Conservation (phyloP, 129 eudicot species). For the sunflower (Helianthus annuus) region DNA sequence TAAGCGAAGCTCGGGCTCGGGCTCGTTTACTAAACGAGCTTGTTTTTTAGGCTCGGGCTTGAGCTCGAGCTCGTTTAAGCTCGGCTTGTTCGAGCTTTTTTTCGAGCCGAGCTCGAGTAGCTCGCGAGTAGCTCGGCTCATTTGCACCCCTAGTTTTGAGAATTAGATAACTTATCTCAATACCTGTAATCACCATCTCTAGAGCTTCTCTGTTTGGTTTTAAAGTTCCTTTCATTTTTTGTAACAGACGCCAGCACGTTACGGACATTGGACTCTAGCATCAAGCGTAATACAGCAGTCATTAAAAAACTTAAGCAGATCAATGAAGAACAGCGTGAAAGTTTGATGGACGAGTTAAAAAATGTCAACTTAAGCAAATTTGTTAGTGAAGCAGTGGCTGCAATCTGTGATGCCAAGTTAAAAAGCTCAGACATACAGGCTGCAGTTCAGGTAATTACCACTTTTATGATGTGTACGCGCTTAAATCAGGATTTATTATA, state of each 20-base stretch:
- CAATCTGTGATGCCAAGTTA: conserved; percentile 94
- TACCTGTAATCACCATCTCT: background rate
- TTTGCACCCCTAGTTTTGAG: too few relatives aligned
- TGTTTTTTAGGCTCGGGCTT: too few relatives aligned
- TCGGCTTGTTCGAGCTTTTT: too few relatives aligned
- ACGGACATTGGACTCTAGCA: conserved; percentile 93
- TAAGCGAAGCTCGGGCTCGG: too few relatives aligned
- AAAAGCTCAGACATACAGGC: conserved; percentile 87
- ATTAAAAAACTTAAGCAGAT: conserved; percentile 91
- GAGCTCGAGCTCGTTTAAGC: too few relatives aligned
- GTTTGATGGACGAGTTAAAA: conserved; percentile 87
- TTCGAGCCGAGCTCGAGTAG: too few relatives aligned
- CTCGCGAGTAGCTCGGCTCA: too few relatives aligned
- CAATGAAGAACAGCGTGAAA: conserved; percentile 91
- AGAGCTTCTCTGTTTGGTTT: background rate
- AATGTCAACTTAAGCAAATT: conserved; percentile 92
- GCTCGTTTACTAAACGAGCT: too few relatives aligned
- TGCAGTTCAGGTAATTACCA: conserved; percentile 78
- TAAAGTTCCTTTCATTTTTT: conserved; percentile 8
- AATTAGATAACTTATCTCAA: background rate
- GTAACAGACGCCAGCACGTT: conserved; percentile 69
- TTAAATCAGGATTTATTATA: background rate
- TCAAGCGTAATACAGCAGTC: conserved; percentile 95
- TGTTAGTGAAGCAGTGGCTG: conserved; percentile 95
- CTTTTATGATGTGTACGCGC: background rate